These are phyloP conservation scores for Aphanomyces astaci DNA, from an alignment of 352 stramenopile species.

Conservation along the genomic window DNA sequence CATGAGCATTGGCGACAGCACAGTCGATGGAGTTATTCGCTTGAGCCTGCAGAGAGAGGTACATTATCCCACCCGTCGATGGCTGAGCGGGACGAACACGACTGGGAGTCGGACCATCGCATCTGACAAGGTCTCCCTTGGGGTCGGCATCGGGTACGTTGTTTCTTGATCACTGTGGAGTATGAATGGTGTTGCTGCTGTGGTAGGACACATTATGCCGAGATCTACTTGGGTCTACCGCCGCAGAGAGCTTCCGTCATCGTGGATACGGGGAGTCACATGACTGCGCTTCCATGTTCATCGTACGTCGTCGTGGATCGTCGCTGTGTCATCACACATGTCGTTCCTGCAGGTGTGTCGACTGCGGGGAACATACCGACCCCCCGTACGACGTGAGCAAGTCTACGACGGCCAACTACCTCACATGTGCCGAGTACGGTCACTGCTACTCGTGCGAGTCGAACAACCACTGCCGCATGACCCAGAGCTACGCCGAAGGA, in stretches of 20 bases:
- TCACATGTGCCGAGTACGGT: constrained; percentile 47
- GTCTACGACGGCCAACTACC: constrained; percentile 64
- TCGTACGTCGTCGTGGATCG: constrained; percentile 24
- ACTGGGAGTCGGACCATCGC: constrained; percentile 30
- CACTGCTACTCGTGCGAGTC: constrained; percentile 42
- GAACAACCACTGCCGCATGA: constrained; percentile 60
- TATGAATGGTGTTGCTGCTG: not conserved
- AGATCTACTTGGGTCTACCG: constrained; percentile 72
- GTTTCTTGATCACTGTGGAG: not conserved
- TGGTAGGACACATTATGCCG: constrained; percentile 69
- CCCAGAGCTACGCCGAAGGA: constrained; percentile 80
- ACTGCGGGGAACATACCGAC: constrained; percentile 67
- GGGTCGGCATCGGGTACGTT: constrained; percentile 55
- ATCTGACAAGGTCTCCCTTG: constrained; percentile 52
- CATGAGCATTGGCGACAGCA: not conserved
- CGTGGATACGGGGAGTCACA: constrained; percentile 72
- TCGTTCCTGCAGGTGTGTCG: constrained; percentile 36
- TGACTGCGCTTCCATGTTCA: constrained; percentile 69
- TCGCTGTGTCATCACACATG: not conserved
- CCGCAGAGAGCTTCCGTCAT: constrained; percentile 79
- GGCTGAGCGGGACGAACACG: not conserved
- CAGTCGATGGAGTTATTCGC: not conserved
- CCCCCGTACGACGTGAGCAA: constrained; percentile 61
- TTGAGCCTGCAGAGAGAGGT: constrained; percentile 3
- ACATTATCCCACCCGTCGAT: not conserved